Percentiles rank a stretch among this genome's conserved stretches.
Evolutionary conservation across 495 filamentous ascomycete genomes (phyloP).

Genomic region (Podospora didyma): DNA sequence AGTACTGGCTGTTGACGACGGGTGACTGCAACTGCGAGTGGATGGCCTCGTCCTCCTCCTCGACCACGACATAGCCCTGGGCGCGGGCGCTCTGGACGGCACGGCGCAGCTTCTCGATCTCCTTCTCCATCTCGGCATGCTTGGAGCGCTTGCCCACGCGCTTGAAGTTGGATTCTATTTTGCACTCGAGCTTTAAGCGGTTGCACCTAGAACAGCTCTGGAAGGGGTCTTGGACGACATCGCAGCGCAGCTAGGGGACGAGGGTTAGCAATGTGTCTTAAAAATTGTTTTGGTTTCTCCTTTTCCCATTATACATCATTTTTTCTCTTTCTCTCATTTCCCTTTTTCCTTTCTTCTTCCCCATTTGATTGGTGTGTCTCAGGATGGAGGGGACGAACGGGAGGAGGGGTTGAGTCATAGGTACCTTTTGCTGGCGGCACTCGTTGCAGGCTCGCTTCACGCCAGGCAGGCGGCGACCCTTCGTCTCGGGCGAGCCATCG

Average conservation of each 20-base stretch:
- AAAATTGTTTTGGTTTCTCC: neutral
- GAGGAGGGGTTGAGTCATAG: conserved; percentile 34
- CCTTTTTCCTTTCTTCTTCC: no score
- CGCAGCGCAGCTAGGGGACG: conserved; percentile 64
- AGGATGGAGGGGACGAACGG: no score
- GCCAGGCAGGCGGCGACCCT: conserved; percentile 46
- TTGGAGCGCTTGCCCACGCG: conserved; percentile 85
- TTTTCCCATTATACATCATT: no score
- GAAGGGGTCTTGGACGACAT: conserved; percentile 85
- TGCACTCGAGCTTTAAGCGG: conserved; percentile 81
- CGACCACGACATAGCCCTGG: conserved; percentile 47
- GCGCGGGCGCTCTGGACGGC: conserved; percentile 45
- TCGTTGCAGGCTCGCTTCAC: conserved; percentile 92
- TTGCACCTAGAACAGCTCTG: conserved; percentile 76
- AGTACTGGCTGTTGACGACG: conserved; percentile 53
- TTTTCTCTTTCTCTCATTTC: no score
- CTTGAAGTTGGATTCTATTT: conserved; percentile 93
- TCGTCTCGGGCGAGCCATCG: conserved; percentile 28
- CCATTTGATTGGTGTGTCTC: no score
- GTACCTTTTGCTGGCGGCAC: conserved; percentile 86
- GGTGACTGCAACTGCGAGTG: conserved; percentile 53
- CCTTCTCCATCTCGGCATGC: conserved; percentile 90
- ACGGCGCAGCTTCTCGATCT: conserved; percentile 57
- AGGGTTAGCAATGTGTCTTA: neutral
- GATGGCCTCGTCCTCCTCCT: conserved; percentile 42